Evolutionary conservation across 1,139 yeast species (phyloP).

Genomic region (Hyphopichia fennica): DNA sequence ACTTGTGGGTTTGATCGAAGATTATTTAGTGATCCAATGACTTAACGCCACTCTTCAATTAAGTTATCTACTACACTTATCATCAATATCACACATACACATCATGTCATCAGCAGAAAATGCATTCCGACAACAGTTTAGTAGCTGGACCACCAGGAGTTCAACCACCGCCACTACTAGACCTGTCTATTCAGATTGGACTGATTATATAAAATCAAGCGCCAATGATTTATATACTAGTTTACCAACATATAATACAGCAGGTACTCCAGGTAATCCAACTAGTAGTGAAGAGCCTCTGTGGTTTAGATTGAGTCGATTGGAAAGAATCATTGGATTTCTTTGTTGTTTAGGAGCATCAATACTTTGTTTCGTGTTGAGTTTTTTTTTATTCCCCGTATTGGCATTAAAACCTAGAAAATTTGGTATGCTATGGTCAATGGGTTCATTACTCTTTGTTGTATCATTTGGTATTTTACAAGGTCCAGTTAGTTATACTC

Average conservation of each 20-base stretch:
- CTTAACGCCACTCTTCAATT: no score
- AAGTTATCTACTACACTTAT: no score
- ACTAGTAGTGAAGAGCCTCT: conserved; percentile 39
- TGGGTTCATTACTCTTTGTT: conserved; percentile 86
- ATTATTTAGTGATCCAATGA: no score
- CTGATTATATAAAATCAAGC: conserved; percentile 43
- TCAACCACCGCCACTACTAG: conserved; percentile 12
- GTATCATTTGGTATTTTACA: conserved; percentile 88
- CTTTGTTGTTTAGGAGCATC: conserved; percentile 76
- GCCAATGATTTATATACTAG: conserved; percentile 44
- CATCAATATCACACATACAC: no score
- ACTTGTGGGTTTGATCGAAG: no score
- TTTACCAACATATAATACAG: conserved; percentile 36
- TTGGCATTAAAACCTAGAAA: conserved; percentile 88
- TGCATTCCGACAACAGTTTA: conserved; percentile 43
- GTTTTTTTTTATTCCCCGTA: conserved; percentile 85
- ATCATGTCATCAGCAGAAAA: conserved; percentile 44
- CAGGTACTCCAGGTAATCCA: conserved; percentile 17
- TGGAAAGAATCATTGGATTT: conserved; percentile 81
- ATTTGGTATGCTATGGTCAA: conserved; percentile 87
- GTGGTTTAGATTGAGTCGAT: conserved; percentile 65
- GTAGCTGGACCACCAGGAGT: conserved; percentile 37
- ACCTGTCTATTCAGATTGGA: conserved; percentile 45
- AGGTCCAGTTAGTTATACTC: conserved; percentile 80
- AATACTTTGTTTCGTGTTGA: conserved; percentile 73